Evolutionary conservation across 768 basidiomycete species (phyloP).

Genomic region (Naganishia vaughanmartiniae): DNA sequence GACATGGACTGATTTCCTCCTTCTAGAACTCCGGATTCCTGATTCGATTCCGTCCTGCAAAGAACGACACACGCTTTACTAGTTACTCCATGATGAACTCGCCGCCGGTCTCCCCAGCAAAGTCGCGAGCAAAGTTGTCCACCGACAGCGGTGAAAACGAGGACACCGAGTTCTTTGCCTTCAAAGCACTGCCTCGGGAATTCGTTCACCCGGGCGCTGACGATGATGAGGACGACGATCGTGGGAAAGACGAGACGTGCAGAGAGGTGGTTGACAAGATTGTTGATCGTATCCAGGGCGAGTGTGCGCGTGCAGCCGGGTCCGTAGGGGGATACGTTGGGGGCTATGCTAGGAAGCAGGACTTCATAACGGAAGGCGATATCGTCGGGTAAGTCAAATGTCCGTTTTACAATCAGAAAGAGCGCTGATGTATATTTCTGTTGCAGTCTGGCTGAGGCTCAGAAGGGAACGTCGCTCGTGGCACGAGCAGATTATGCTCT

Average conservation of each 20-base stretch:
- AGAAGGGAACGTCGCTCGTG: conserved; percentile 77
- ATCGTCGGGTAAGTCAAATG: conserved; percentile 68
- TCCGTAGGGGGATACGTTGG: conserved; percentile 48
- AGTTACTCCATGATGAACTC: conserved; percentile 84
- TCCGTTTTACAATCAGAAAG: conserved; percentile 5
- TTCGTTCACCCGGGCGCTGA: conserved; percentile 35
- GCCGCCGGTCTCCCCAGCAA: conserved; percentile 12
- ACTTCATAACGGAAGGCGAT: conserved; percentile 65
- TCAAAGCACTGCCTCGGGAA: conserved; percentile 52
- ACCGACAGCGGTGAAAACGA: neutral
- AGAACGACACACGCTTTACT: conserved; percentile 71
- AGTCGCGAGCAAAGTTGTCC: neutral
- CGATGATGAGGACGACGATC: conserved; percentile 38
- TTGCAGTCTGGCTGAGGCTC: conserved; percentile 73
- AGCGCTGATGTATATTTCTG: conserved; percentile 23
- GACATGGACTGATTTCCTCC: neutral
- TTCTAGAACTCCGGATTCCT: conserved; percentile 74
- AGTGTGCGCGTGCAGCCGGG: conserved; percentile 62
- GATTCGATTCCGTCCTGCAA: conserved; percentile 70
- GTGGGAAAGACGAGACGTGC: conserved; percentile 57
- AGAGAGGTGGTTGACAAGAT: conserved; percentile 73
- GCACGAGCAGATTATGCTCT: conserved; percentile 92
- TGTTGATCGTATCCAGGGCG: conserved; percentile 66
- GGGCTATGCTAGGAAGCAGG: conserved; percentile 47
- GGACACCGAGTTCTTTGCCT: conserved; percentile 53